Conservation (phyloP, 768 basidiomycete species). For the Mycena rosella region DNA sequence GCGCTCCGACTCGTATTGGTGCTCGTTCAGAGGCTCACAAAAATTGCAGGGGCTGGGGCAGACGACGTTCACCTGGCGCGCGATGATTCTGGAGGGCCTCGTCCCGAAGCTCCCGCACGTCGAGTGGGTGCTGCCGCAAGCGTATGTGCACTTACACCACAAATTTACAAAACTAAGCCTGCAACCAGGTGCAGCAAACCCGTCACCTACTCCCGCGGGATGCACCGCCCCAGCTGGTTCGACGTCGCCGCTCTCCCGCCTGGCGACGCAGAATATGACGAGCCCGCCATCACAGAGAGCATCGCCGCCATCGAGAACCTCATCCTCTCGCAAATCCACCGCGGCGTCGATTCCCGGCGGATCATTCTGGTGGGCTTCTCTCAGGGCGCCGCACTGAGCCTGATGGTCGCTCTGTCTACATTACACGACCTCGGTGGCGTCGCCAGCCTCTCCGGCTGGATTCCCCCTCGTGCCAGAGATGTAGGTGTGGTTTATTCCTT, state of each 20-base stretch:
- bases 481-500: conserved; percentile 39
- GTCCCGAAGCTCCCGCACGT: conserved; percentile 52
- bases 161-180: not conserved
- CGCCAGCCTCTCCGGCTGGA: conserved; percentile 60
- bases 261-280: conserved; percentile 51
- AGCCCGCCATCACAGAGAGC: conserved; percentile 48
- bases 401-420: conserved; percentile 55
- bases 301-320: conserved; percentile 51
- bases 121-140: conserved; percentile 60
- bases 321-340: conserved; percentile 53
- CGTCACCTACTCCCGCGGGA: conserved; percentile 46
- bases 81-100: conserved; percentile 48
- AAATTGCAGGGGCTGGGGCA: conserved; percentile 55
- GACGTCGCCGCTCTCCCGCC: conserved; percentile 55
- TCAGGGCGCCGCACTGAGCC: conserved; percentile 56
- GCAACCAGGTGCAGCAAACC: conserved; percentile 44
- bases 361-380: conserved; percentile 59
- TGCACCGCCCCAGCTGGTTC: conserved; percentile 57
- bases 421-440: conserved; percentile 59
- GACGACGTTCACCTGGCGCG: conserved; percentile 51
- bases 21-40: not conserved
- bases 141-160: conserved; percentile 43
- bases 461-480: conserved; percentile 52
- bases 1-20: conserved; percentile 33
- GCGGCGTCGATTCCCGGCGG: conserved; percentile 49